Evolutionary conservation across 1,284 basidiomycete species (phyloP).

Genomic region (Mycena sp.): DNA sequence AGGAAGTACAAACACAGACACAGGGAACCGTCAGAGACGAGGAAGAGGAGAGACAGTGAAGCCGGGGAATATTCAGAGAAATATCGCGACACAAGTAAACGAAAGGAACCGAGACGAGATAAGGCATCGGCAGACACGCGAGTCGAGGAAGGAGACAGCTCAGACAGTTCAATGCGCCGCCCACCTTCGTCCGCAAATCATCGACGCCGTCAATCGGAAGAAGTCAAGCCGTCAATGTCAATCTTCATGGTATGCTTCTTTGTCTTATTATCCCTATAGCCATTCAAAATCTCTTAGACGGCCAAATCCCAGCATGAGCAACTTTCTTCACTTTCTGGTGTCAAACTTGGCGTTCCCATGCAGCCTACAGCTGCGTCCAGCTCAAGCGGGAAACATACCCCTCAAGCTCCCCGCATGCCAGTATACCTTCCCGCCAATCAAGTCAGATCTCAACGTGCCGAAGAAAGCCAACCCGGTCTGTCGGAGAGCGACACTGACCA

Average conservation of each 20-base stretch:
- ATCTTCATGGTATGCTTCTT: slow-evolving; percentile 1
- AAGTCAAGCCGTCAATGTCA: not conserved
- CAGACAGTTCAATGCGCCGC: slow-evolving; percentile 38
- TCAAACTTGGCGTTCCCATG: slow-evolving; percentile 1
- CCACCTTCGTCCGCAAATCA: slow-evolving; percentile 12
- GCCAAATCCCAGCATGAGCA: slow-evolving; percentile 8
- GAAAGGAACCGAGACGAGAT: slow-evolving; percentile 21
- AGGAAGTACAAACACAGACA: slow-evolving; percentile 20
- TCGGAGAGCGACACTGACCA: slow-evolving; percentile 30
- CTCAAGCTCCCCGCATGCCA: slow-evolving; percentile 27
- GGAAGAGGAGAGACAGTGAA: slow-evolving; percentile 21
- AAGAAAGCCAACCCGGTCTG: slow-evolving; percentile 17
- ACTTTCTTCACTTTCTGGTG: not conserved
- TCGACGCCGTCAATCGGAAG: slow-evolving; percentile 3
- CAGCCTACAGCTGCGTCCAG: slow-evolving; percentile 23
- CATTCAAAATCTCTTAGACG: slow-evolving; percentile 15
- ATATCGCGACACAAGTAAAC: slow-evolving; percentile 13
- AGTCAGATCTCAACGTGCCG: slow-evolving; percentile 12
- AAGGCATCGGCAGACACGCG: not conserved
- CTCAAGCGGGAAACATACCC: slow-evolving; percentile 29
- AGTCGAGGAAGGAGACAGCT: slow-evolving; percentile 36
- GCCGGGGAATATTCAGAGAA: slow-evolving; percentile 8
- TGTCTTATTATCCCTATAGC: not conserved
- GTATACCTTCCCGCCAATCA: slow-evolving; percentile 27
- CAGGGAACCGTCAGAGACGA: slow-evolving; percentile 15